Evolutionary conservation across 371 early-diverging fungal genomes (phyloP).

Genomic region (Haplosporangium sp.): DNA sequence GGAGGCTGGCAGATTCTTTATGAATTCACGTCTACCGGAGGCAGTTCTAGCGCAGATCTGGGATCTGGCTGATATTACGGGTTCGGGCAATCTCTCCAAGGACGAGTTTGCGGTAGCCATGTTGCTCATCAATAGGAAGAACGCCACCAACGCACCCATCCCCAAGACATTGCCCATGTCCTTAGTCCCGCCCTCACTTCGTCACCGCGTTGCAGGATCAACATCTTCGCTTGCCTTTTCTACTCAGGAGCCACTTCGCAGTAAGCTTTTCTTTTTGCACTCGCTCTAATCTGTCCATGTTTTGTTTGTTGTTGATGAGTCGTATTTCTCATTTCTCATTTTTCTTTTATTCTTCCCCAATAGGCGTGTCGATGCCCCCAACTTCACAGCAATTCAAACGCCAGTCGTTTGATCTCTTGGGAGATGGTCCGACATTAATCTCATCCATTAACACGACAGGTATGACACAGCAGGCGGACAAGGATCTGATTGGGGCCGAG

Average conservation of each 20-base stretch:
- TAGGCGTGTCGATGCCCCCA: conserved; percentile 57
- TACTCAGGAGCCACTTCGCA: conserved; percentile 24
- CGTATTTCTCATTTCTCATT: background rate
- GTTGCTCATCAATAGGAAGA: conserved; percentile 89
- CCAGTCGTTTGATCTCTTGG: conserved; percentile 71
- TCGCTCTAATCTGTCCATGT: too few relatives aligned
- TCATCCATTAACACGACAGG: conserved; percentile 17
- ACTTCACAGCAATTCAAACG: conserved; percentile 66
- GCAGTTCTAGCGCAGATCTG: conserved; percentile 77
- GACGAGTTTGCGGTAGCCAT: conserved; percentile 97
- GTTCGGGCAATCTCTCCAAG: conserved; percentile 86
- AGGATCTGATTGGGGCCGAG: conserved; percentile 36
- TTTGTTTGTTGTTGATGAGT: background rate
- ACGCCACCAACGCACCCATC: conserved; percentile 79
- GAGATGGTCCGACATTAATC: conserved; percentile 54
- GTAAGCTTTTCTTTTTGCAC: conserved; percentile 11
- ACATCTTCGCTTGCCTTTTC: conserved; percentile 21
- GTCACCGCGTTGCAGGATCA: conserved; percentile 67
- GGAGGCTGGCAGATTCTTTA: conserved; percentile 80
- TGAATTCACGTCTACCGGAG: conserved; percentile 78
- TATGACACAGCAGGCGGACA: conserved; percentile 12
- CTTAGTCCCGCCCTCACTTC: conserved; percentile 85
- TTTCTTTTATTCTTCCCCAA: conserved; percentile 2
- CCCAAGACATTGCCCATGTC: conserved; percentile 84
- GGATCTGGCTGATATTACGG: conserved; percentile 85